Base-by-base conservation (phyloP, 2,329 filamentous ascomycete genomes). In the Cladophialophora chaetospira region DNA sequence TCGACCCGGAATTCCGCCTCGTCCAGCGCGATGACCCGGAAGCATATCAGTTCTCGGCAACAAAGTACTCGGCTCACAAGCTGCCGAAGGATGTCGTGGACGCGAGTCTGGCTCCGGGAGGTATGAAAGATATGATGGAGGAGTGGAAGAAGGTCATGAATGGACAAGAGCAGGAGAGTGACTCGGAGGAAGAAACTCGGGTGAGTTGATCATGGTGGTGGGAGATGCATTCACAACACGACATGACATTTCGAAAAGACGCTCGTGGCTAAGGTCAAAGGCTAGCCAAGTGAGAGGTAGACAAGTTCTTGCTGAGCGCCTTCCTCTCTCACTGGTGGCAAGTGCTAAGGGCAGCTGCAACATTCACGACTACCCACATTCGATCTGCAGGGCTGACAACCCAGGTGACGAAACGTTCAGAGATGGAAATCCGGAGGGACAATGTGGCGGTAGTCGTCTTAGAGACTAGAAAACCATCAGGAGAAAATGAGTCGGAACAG, bases 61-160 rank as follows among this genome's bases (percentile, higher is more conserved):
- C 91, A 1, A 89, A 93, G 68, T 97, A 96, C 72, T 96, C 91
- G 60, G 93, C 94, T 2, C 93, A 97, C 70, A 99, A 97, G 74
- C 76, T 99, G 65, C 94, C 94, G 0, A 91, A 87, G 71, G 94
- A 99, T 66, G 91, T 97, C 2, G 92, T 97, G 1, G 84, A 87
- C 67, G 84, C 84, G 2, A 82, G 81, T 26, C 74, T 79, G 17
- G 82, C 84, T 63, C 67, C 82, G 63, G 89, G 88, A 2, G 88
- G 88, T 0, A 81, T 97, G 76, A 81, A 87, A 59, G 91, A 96
- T 73, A 92, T 94, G 74, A 84, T 88, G 60, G 80, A 81, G 63
- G 82, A 87, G 68, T 93, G 89, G 89, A 85, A 84, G 68, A 80
- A 86, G 36, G 79, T 82, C 55, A 65, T 80, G 55, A 72, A 74